Base-by-base conservation (phyloP, 1,139 yeast species). In the Suhomyces chickasaworum region DNA sequence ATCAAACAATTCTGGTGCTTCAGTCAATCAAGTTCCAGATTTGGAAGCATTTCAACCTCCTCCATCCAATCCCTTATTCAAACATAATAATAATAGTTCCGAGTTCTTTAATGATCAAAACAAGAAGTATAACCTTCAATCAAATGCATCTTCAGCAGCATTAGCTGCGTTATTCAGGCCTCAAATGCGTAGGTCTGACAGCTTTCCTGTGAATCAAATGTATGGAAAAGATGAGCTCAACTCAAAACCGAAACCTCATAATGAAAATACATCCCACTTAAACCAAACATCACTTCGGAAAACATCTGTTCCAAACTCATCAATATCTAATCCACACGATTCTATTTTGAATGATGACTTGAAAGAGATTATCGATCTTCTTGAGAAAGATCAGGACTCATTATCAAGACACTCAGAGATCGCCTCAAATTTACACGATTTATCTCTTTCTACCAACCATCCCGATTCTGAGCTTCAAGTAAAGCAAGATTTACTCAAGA, bases 101-200 rank as follows among this genome's bases (percentile, higher is more conserved):
- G 71, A 66, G 18, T 53, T 47, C 22, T 52, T 59, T 35, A 54
- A 52, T 25, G 59, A 57, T 16, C 44, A 45, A 23, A 44, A 49
- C 35, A 61, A 58, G 37, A 54, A 58, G 42, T 60, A 58, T 49
- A 61, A 67, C 42, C 54, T 68, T 29, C 78, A 75, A 48, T 57
- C 74, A 16, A 81, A 80, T 52, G 86, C 86, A 0, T 81, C 85
- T 2, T 77, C 84, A 2, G 87, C 87, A 1, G 86, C 87, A 0
- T 65, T 83, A 49, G 76, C 83, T 2, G 86, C 85, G 1, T 68
- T 82, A 39, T 80, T 82, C 55, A 66, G 76, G 31, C 78, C 78
- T 2, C 60, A 64, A 4, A 54, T 71, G 44, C 60, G 58, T 50
- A 56, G 78, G 29, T 56, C 73, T 1, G 78, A 70, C 29, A 69